Evolutionary conservation across 768 basidiomycete species (phyloP).

Genomic region (Leccinum longicurvipes): DNA sequence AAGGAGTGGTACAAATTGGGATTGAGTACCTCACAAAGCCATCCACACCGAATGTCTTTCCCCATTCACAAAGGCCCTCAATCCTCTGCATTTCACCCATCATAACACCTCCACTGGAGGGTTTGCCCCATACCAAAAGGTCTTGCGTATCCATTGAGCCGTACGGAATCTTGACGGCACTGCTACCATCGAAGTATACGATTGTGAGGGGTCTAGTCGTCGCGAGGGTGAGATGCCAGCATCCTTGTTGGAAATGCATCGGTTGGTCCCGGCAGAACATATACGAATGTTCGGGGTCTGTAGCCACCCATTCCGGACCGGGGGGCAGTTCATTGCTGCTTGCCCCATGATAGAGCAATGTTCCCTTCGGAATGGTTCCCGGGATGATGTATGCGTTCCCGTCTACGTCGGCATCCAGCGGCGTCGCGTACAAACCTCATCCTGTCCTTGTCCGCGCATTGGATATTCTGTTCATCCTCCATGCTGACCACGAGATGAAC

Average conservation of each 20-base stretch:
- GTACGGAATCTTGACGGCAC: conserved; percentile 40
- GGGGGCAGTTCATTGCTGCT: conserved; percentile 20
- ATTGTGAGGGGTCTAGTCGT: conserved; percentile 37
- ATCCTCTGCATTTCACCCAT: conserved; percentile 36
- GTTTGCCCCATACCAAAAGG: conserved; percentile 41
- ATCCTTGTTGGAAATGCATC: not conserved
- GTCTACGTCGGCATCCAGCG: conserved; percentile 42
- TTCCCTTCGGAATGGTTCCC: conserved; percentile 34
- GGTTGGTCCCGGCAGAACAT: conserved; percentile 31
- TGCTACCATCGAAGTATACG: conserved; percentile 52
- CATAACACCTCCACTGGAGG: conserved; percentile 14
- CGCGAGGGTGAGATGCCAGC: conserved; percentile 18
- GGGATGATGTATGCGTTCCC: conserved; percentile 28
- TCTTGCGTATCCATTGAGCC: conserved; percentile 49
- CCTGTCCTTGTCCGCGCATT: conserved; percentile 85
- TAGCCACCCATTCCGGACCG: conserved; percentile 32
- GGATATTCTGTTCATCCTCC: conserved; percentile 83
- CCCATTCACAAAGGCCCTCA: conserved; percentile 42
- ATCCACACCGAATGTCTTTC: conserved; percentile 38
- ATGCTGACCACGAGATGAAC: conserved; percentile 90
- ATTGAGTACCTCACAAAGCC: conserved; percentile 45
- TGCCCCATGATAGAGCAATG: conserved; percentile 35
- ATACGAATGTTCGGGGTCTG: conserved; percentile 37
- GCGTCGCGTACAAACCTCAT: conserved; percentile 64
- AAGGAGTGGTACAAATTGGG: not conserved